Evolutionary conservation across 2,329 filamentous ascomycete genomes (phyloP).

Genomic region (Fusarium drepaniforme): DNA sequence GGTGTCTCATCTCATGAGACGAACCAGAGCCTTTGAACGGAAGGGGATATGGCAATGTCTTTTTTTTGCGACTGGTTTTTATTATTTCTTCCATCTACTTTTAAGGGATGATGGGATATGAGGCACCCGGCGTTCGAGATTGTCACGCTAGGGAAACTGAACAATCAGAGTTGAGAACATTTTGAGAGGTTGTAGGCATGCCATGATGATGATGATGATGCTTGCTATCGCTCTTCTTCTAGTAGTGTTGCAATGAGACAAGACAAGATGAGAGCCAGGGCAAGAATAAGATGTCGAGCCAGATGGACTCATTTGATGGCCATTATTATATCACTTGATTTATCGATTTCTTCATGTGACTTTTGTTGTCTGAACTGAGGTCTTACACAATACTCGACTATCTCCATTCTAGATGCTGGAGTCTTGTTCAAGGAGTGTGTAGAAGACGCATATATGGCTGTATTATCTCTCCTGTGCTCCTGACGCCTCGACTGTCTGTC

Average conservation of each 20-base stretch:
- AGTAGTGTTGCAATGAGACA: slow-evolving; percentile 19
- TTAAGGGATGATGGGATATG: slow-evolving; percentile 7
- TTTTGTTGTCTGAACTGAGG: neutral
- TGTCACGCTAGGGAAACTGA: slow-evolving; percentile 8
- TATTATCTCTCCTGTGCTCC: neutral
- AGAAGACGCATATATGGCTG: neutral
- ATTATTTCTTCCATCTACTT: slow-evolving; percentile 5
- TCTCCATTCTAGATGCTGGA: neutral
- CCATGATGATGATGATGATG: slow-evolving; percentile 19
- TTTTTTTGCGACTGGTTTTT: slow-evolving; percentile 1
- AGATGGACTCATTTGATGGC: neutral
- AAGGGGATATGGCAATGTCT: neutral
- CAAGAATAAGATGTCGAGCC: neutral
- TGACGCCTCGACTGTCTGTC: neutral
- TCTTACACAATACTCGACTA: neutral
- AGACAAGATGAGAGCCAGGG: slow-evolving; percentile 6
- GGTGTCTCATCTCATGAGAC: slow-evolving; percentile 7
- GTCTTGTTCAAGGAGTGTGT: neutral
- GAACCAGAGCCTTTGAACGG: neutral
- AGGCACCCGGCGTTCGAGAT: neutral
- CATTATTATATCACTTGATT: neutral
- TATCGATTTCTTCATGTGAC: neutral
- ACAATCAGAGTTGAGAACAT: slow-evolving; percentile 2
- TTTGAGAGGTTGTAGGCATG: slow-evolving; percentile 17
- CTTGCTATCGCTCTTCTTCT: neutral